These are phyloP conservation scores for Pelargonium citronellum DNA, from an alignment of 441 rosid species.

Conservation along the genomic window DNA sequence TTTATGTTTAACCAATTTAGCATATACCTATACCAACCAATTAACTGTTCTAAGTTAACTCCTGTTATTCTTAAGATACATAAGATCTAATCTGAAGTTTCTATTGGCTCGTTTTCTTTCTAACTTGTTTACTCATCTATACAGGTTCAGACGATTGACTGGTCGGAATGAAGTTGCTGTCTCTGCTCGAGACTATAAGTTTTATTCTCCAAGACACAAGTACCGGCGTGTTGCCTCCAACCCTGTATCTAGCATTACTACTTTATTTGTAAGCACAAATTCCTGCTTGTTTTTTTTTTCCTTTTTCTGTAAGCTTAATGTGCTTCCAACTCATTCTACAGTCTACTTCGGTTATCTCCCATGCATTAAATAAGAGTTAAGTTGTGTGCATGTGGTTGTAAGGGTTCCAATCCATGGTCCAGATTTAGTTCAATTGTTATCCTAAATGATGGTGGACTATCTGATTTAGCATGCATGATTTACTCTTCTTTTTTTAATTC, in stretches of 20 bases:
- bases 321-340: neutral
- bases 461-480: neutral
- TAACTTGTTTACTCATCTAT: conserved; percentile 27
- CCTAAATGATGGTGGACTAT: neutral
- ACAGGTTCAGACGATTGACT: conserved; percentile 78
- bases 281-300: neutral
- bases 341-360: conserved; percentile 1
- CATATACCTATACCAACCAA: neutral
- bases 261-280: conserved; percentile 51
- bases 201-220: conserved; percentile 88
- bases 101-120: neutral
- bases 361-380: neutral
- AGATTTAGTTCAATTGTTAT: neutral
- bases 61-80: neutral
- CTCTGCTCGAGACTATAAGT: conserved; percentile 71
- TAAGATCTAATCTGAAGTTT: neutral
- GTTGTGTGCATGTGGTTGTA: neutral
- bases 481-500: neutral
- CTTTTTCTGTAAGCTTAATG: neutral
- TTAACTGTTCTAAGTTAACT: neutral
- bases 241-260: conserved; percentile 45
- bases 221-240: conserved; percentile 49
- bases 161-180: conserved; percentile 75
- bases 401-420: neutral
- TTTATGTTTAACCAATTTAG: neutral